Base-by-base conservation (phyloP, 1,139 yeast genomes). In the Kodamaea derodonti region DNA sequence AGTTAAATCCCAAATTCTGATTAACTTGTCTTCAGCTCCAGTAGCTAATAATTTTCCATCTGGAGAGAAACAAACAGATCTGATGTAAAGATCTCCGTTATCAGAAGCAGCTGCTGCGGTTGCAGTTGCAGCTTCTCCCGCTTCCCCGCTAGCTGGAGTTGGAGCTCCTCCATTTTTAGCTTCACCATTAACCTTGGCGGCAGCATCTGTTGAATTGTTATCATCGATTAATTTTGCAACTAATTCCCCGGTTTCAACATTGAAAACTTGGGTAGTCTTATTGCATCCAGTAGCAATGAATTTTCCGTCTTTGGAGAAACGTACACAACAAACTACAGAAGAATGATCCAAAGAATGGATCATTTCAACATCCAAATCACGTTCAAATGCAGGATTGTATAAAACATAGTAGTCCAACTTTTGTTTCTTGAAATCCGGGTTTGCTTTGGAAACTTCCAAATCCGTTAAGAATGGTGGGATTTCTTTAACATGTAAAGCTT, bases 271-370 rank as follows among this genome's bases (percentile, higher is more conserved):
- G 8, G 97, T 95, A 29, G 95, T 80, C 56, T 92, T 87, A 66
- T 92, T 92, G 67, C 97, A 90, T 30, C 98, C 98, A 16, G 98
- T 92, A 16, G 98, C 98, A 50, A 92, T 75, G 56, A 77, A 86
- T 62, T 86, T 85, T 44, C 97, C 97, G 59, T 88, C 95, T 48
- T 81, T 81, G 43, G 92, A 83, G 67, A 92, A 92, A 43, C 95
- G 74, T 37, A 92, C 97, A 63, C 98, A 92, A 66, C 98, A 92
- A 37, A 90, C 97, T 30, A 90, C 97, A 2, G 95, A 84, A 14
- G 88, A 77, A 64, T 92, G 97, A 55, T 86, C 95, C 49, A 90
- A 74, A 10, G 95, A 84, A 56, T 86, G 95, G 48, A 90, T 85
- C 48, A 90, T 71, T 33, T 88, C 95, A 34, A 90, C 92, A 54